A percentile compares a stretch with the other conserved stretches of the same genome.
These are phyloP conservation scores for Pseudozyma sp. DNA, from an alignment of 1,284 basidiomycete genomes.

Conservation along the genomic window DNA sequence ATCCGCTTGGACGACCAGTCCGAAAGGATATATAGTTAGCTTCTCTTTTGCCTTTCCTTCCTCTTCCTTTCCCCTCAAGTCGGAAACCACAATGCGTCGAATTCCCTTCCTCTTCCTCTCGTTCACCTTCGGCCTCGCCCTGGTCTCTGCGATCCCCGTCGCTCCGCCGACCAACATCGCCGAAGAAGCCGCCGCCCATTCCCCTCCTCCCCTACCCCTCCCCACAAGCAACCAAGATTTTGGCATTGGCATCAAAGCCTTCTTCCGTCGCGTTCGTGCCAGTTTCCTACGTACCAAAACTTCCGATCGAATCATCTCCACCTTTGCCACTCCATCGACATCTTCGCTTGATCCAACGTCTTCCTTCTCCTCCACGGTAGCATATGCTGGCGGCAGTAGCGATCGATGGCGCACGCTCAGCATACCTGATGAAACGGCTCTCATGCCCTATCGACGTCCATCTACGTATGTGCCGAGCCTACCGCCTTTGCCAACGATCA, in stretches of 20 bases:
- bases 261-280: constrained; percentile 1
- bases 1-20: no score
- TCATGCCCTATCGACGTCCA: no score
- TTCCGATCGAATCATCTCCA: neutral
- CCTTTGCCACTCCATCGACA: neutral
- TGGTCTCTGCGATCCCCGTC: neutral
- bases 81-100: neutral
- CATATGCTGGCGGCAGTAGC: no score
- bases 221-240: neutral
- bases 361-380: no score
- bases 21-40: no score
- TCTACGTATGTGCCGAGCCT: no score
- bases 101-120: neutral
- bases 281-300: neutral
- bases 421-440: no score
- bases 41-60: no score
- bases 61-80: no score
- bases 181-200: neutral
- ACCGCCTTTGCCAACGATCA: neutral
- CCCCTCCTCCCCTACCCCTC: neutral
- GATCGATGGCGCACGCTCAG: no score
- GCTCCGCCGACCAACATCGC: neutral
- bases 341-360: neutral
- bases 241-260: constrained; percentile 1
- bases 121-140: neutral